A percentile compares a stretch with the other conserved stretches of the same genome.
Evolutionary conservation across 1,139 yeast genomes (phyloP).

Genomic region (Suhomyces ambrosiae): DNA sequence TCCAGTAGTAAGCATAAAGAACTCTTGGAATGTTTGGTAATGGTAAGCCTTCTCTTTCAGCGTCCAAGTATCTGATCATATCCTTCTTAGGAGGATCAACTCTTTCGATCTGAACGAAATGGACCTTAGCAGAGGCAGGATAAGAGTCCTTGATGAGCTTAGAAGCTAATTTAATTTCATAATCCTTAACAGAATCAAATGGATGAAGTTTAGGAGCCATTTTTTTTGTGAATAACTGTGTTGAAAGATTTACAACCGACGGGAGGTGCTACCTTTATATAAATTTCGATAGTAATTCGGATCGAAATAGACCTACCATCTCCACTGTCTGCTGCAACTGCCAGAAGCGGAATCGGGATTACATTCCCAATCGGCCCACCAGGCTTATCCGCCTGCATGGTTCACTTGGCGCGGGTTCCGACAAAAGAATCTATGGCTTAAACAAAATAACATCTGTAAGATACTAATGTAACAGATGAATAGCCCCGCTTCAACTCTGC

Average conservation of each 20-base stretch:
- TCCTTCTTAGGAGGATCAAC: slow-evolving; percentile 81
- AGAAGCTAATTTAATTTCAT: slow-evolving; percentile 65
- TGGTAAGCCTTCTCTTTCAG: slow-evolving; percentile 62
- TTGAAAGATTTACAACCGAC: neutral
- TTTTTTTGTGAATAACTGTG: neutral
- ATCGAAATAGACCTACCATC: neutral
- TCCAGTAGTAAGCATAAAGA: slow-evolving; percentile 67
- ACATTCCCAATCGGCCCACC: neutral
- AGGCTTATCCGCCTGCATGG: slow-evolving; percentile 1
- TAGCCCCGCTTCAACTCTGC: too few species aligned
- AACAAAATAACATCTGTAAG: too few species aligned
- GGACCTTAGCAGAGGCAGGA: slow-evolving; percentile 52
- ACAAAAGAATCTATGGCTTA: too few species aligned
- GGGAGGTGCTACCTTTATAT: slow-evolving; percentile 3
- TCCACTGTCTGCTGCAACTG: slow-evolving; percentile 4
- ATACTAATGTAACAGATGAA: too few species aligned
- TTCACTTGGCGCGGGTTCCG: neutral
- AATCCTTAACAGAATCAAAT: slow-evolving; percentile 68
- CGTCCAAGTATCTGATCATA: slow-evolving; percentile 68
- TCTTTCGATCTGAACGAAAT: slow-evolving; percentile 72
- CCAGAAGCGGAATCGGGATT: slow-evolving; percentile 4
- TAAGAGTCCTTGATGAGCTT: slow-evolving; percentile 63
- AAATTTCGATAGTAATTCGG: neutral
- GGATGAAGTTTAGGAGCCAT: slow-evolving; percentile 42
- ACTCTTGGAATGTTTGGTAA: slow-evolving; percentile 65